Percentiles rank a stretch among this genome's conserved stretches.
These are phyloP conservation scores for Pseudogymnoascus sp. DNA, from an alignment of 2,329 filamentous ascomycete species.

Conservation along the genomic window DNA sequence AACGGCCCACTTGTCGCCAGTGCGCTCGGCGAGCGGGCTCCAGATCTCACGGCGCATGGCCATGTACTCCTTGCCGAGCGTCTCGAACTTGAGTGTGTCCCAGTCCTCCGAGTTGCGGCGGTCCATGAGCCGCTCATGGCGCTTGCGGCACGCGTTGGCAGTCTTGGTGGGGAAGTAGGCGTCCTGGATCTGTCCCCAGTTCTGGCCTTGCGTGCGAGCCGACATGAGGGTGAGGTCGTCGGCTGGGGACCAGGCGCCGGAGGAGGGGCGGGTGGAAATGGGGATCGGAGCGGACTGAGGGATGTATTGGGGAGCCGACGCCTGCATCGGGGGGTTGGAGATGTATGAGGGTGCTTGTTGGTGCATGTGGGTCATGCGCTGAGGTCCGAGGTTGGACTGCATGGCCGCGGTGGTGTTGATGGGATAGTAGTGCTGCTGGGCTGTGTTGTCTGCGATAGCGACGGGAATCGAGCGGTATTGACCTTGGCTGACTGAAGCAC, in stretches of 20 bases:
- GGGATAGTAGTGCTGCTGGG: slow-evolving; percentile 14
- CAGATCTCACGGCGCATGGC: slow-evolving; percentile 73
- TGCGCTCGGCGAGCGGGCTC: slow-evolving; percentile 60
- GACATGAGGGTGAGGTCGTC: slow-evolving; percentile 67
- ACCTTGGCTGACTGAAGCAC: slow-evolving; percentile 18
- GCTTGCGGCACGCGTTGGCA: slow-evolving; percentile 77
- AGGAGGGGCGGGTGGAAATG: slow-evolving; percentile 40
- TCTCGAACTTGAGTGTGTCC: slow-evolving; percentile 67
- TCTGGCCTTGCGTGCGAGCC: slow-evolving; percentile 66
- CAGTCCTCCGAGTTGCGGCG: slow-evolving; percentile 53
- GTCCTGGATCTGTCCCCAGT: slow-evolving; percentile 74
- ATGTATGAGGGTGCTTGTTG: slow-evolving; percentile 5
- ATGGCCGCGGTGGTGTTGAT: slow-evolving; percentile 17
- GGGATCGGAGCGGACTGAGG: slow-evolving; percentile 11
- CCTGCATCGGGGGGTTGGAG: slow-evolving; percentile 14
- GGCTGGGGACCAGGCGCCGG: slow-evolving; percentile 61
- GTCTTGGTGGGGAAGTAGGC: slow-evolving; percentile 71
- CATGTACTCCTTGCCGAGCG: slow-evolving; percentile 71
- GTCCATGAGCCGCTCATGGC: slow-evolving; percentile 77
- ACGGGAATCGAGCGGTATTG: slow-evolving; percentile 20
- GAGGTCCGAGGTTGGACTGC: slow-evolving; percentile 10
- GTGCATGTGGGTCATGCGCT: slow-evolving; percentile 13
- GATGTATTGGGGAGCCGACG: background rate
- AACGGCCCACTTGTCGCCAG: slow-evolving; percentile 77
- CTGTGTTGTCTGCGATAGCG: slow-evolving; percentile 13